A percentile compares a stretch with the other conserved stretches of the same genome.
These are phyloP conservation scores for Paralagenidium karlingii DNA, from an alignment of 352 stramenopile genomes.

Conservation along the genomic window DNA sequence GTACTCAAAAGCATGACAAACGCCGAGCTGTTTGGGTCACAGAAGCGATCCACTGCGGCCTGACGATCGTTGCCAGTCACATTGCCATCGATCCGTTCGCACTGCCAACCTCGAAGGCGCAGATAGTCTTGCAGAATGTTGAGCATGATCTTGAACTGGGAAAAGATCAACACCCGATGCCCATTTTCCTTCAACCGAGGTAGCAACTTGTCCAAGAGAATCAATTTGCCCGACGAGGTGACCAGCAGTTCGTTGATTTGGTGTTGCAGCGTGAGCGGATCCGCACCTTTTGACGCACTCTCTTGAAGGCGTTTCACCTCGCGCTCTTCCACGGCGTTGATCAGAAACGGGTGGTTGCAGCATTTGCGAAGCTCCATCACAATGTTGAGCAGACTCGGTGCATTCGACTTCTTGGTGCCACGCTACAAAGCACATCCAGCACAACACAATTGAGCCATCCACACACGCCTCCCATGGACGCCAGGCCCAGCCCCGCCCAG, in stretches of 20 bases:
- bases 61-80: conserved; percentile 96
- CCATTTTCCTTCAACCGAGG: conserved; percentile 91
- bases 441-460: too few relatives aligned
- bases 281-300: neutral
- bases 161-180: conserved; percentile 98
- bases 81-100: conserved; percentile 97
- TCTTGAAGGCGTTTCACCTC: conserved; percentile 48
- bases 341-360: conserved; percentile 91
- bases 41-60: conserved; percentile 87
- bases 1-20: conserved; percentile 99
- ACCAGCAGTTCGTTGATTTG: conserved; percentile 86
- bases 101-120: conserved; percentile 81
- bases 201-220: conserved; percentile 98
- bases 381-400: conserved; percentile 84
- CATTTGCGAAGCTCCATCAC: conserved; percentile 92
- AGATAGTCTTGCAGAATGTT: conserved; percentile 99
- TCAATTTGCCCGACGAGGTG: conserved; percentile 93
- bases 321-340: conserved; percentile 80
- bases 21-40: conserved; percentile 35
- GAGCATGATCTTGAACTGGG: conserved; percentile 99
- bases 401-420: conserved; percentile 51
- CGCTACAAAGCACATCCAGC: conserved; percentile 13
- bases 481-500: too few relatives aligned
- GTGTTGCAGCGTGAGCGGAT: conserved; percentile 12
- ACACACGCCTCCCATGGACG: too few relatives aligned